Base-by-base conservation (phyloP, 495 filamentous ascomycete genomes). In the Aspergillus mulundensis region DNA sequence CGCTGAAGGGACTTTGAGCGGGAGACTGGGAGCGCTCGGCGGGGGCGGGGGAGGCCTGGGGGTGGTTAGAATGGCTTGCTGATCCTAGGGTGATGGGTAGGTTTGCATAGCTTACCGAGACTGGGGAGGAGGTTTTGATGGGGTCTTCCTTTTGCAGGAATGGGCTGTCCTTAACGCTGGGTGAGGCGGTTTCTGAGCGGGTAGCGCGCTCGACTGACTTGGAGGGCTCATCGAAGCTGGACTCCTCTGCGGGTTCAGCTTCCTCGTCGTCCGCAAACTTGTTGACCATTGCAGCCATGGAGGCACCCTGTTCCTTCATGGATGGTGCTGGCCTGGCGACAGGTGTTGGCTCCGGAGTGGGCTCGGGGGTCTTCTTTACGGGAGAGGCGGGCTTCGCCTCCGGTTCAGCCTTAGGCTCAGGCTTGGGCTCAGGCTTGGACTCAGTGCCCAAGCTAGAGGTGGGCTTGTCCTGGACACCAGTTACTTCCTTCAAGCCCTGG, bases 191-290 rank as follows among this genome's bases (percentile, higher is more conserved):
- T 12, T 66, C 61, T n/a, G 61, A 60, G 34, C 62, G 63, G 18
- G 69, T 43, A 18, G 72, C 28, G 18, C 81, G 81, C 58, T 86
- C 82, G 12, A 76, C 64, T 0, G 83, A 79, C 61, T 88, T 88
- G n/a, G 87, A 61, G 18, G 90, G 78, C 61, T 93, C 88, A 65
- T 95, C 88, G 63, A 96, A 96, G 71, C 85, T 88, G 5, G 88
- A 91, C 12, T 81, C 78, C 43, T 90, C 88, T 3, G 84, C 77
- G 8, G 82, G 75, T 12, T 73, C 75, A 12, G 73, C 72, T 11
- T 81, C 84, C 21, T 86, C 84, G 15, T 88, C 72, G 66, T 95
- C 91, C 50, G 89, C 84, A 67, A 87, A 96, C 71, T 91, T 95
- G 65, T 80, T 82, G 1, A 92, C 91, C 76, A 91, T 83, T 49